Evolutionary conservation across 768 basidiomycete genomes (phyloP).

Genomic region (Mycena pura): DNA sequence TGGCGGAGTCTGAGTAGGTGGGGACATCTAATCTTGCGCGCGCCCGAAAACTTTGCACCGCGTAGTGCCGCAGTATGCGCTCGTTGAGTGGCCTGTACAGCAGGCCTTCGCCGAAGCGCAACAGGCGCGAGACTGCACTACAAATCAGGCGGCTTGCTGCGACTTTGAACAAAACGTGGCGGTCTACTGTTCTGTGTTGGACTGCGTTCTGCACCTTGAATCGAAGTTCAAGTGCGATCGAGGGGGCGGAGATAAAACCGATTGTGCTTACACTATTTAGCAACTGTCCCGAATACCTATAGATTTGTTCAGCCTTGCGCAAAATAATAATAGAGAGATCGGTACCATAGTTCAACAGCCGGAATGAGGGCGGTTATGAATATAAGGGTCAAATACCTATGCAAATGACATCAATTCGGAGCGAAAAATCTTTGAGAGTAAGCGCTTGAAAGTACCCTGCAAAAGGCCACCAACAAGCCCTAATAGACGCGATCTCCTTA

Average conservation of each 20-base stretch:
- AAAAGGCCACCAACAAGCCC: slow-evolving; percentile 57
- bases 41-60: slow-evolving; percentile 68
- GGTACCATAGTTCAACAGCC: slow-evolving; percentile 67
- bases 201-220: slow-evolving; percentile 71
- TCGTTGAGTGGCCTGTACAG: slow-evolving; percentile 59
- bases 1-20: slow-evolving; percentile 71
- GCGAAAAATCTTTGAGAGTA: too few species aligned
- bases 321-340: slow-evolving; percentile 2
- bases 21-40: slow-evolving; percentile 78
- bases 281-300: slow-evolving; percentile 73
- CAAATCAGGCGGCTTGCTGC: slow-evolving; percentile 65
- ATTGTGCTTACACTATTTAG: slow-evolving; percentile 57
- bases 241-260: neutral
- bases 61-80: slow-evolving; percentile 67
- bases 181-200: slow-evolving; percentile 67
- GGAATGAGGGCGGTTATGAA: slow-evolving; percentile 59
- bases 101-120: slow-evolving; percentile 46
- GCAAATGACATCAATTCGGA: neutral
- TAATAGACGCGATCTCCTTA: slow-evolving; percentile 62
- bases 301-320: slow-evolving; percentile 5
- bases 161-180: slow-evolving; percentile 57
- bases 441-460: too few species aligned
- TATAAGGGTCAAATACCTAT: slow-evolving; percentile 52
- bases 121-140: slow-evolving; percentile 51
- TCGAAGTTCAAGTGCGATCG: slow-evolving; percentile 1